Percentiles rank a stretch among this genome's conserved stretches.
These are phyloP conservation scores for Thermomucor indicae-seudaticae DNA, from an alignment of 371 early-diverging fungal genomes.

Conservation along the genomic window DNA sequence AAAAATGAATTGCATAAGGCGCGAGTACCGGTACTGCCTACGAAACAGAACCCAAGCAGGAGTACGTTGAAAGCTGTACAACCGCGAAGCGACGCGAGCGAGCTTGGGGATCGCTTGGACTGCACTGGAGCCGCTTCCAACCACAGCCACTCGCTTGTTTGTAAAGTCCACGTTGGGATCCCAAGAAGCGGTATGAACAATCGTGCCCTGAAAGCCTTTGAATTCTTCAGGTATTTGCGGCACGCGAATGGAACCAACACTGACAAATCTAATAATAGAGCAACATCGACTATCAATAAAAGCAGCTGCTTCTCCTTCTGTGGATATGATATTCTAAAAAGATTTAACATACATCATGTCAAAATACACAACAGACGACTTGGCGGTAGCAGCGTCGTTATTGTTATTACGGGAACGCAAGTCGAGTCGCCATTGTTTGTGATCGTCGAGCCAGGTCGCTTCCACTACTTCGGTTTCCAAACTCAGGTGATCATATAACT, in stretches of 20 bases:
- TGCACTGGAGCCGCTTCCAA: slow-evolving; percentile 48
- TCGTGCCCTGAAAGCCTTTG: slow-evolving; percentile 38
- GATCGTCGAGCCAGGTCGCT: slow-evolving; percentile 38
- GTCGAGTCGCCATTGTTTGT: slow-evolving; percentile 43
- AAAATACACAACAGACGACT: no score
- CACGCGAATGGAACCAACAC: slow-evolving; percentile 33
- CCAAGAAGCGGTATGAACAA: slow-evolving; percentile 50
- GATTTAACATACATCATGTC: slow-evolving; percentile 27
- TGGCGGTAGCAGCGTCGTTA: slow-evolving; percentile 2
- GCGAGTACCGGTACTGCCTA: slow-evolving; percentile 5
- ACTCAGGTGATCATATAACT: slow-evolving; percentile 37
- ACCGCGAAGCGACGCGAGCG: slow-evolving; percentile 2
- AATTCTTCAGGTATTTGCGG: slow-evolving; percentile 48
- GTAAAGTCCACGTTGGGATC: slow-evolving; percentile 38
- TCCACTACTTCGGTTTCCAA: slow-evolving; percentile 42
- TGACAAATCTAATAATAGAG: slow-evolving; percentile 13
- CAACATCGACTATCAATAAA: background rate
- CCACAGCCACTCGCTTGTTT: slow-evolving; percentile 42
- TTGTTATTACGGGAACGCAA: slow-evolving; percentile 1
- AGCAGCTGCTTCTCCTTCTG: background rate
- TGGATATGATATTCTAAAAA: background rate
- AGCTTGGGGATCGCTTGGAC: slow-evolving; percentile 20
- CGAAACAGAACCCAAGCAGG: slow-evolving; percentile 12
- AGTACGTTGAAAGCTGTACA: slow-evolving; percentile 17
- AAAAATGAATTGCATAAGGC: slow-evolving; percentile 8